phyloP scores from a whole-genome alignment of 2,329 filamentous ascomycete species.

The Cladosporium sp. region DNA sequence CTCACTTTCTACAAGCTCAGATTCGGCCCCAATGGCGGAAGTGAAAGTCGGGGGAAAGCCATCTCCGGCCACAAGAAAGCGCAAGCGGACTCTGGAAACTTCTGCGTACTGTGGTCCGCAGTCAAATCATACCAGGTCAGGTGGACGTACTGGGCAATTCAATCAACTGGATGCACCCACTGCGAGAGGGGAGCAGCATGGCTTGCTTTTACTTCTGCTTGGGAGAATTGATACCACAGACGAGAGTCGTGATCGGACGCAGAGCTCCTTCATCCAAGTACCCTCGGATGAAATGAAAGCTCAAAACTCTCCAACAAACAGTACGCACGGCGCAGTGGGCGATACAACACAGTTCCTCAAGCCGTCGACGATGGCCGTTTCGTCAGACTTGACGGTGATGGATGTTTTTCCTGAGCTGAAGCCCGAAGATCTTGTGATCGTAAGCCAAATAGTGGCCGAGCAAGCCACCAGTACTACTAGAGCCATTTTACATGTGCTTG shows the following conservation, averaged over 20 bases:
- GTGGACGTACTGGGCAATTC: conserved; percentile 3
- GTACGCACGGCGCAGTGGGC: too few relatives aligned
- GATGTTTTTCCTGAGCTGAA: conserved; percentile 20
- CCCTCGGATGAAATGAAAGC: too few relatives aligned
- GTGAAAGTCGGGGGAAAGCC: conserved; percentile 20
- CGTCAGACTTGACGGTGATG: not conserved
- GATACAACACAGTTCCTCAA: too few relatives aligned
- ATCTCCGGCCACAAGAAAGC: conserved; percentile 25
- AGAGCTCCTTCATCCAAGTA: too few relatives aligned
- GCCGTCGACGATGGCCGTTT: too few relatives aligned
- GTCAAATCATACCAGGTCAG: not conserved
- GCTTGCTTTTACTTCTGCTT: conserved; percentile 13
- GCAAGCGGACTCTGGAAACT: conserved; percentile 19
- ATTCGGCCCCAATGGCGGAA: conserved; percentile 1
- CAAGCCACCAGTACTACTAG: conserved; percentile 20
- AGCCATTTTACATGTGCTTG: not conserved
- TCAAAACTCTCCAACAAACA: too few relatives aligned
- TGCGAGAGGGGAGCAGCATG: too few relatives aligned
- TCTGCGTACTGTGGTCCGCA: conserved; percentile 5
- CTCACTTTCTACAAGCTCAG: not conserved
- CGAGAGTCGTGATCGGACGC: too few relatives aligned
- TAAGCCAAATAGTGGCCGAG: conserved; percentile 33
- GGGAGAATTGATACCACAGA: too few relatives aligned
- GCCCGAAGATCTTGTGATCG: conserved; percentile 26
- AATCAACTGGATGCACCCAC: not conserved